Conservation (phyloP, 495 filamentous ascomycete genomes). For the Penicillium paxilli region DNA sequence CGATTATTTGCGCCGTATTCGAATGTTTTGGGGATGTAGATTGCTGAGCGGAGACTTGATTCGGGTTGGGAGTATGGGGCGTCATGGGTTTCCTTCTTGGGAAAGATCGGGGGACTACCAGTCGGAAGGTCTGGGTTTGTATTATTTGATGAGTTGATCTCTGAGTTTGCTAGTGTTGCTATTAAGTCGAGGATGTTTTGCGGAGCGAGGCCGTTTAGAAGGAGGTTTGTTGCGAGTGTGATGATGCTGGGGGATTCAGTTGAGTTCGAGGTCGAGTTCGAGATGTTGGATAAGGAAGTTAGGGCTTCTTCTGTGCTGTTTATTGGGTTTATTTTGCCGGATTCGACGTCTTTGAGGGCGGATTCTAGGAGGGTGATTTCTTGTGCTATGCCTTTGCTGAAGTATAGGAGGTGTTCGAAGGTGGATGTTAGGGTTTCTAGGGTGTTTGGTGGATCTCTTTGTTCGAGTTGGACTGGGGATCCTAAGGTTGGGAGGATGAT, state of each 20-base stretch:
- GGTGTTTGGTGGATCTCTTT: neutral
- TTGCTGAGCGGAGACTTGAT: constrained; percentile 6
- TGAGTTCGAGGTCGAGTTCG: neutral
- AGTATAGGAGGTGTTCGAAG: neutral
- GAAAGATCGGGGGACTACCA: constrained; percentile 18
- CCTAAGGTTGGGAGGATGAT: neutral
- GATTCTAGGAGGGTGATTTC: neutral
- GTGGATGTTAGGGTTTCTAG: neutral
- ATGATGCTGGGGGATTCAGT: neutral
- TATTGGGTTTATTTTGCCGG: constrained; percentile 2
- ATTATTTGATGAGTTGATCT: constrained; percentile 1
- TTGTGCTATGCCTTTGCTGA: neutral
- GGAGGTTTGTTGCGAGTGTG: neutral
- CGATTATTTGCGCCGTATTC: constrained; percentile 3
- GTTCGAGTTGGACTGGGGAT: neutral
- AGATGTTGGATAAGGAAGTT: neutral
- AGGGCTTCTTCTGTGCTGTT: constrained; percentile 4
- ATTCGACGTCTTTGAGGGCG: neutral
- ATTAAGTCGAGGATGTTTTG: constrained; percentile 5
- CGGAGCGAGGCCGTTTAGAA: neutral
- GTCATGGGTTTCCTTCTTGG: constrained; percentile 1
- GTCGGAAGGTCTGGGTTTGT: constrained; percentile 10
- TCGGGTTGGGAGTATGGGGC: constrained; percentile 5
- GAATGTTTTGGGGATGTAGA: constrained; percentile 10
- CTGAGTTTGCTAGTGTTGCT: neutral